A percentile compares a stretch with the other conserved stretches of the same genome.
Evolutionary conservation across 2,329 filamentous ascomycete species (phyloP).

Genomic region (Botrytis pseudocinerea): DNA sequence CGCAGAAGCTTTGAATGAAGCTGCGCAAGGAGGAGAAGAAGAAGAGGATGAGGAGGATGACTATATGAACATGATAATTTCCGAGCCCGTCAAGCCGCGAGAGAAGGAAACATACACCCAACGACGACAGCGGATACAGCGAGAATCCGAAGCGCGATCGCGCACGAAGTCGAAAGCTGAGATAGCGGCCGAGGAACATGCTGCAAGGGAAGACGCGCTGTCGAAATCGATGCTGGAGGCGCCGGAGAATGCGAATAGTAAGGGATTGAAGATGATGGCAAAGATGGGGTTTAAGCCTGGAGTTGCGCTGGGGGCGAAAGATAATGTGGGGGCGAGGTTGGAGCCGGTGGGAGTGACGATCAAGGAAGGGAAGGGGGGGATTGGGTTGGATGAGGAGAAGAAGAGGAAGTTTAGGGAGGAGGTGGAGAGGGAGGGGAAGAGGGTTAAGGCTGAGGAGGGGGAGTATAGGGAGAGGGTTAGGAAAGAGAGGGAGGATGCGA

Average conservation of each 20-base stretch:
- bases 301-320: conserved; percentile 68
- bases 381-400: conserved; percentile 79
- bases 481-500: conserved; percentile 66
- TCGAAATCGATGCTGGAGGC: conserved; percentile 69
- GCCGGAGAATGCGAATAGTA: conserved; percentile 62
- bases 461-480: conserved; percentile 59
- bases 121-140: conserved; percentile 46
- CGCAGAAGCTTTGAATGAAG: background rate
- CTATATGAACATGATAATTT: conserved; percentile 95
- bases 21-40: background rate
- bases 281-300: conserved; percentile 88
- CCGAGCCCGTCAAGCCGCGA: conserved; percentile 55
- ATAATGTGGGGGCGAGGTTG: conserved; percentile 45
- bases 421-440: conserved; percentile 59
- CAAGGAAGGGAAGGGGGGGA: conserved; percentile 79
- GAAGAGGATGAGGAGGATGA: conserved; percentile 66
- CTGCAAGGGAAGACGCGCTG: conserved; percentile 73
- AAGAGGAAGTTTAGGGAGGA: conserved; percentile 74
- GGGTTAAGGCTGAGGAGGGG: conserved; percentile 60
- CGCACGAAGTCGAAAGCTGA: conserved; percentile 79
- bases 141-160: conserved; percentile 67
- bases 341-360: conserved; percentile 77
- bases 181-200: conserved; percentile 70
- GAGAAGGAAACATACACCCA: conserved; percentile 64
- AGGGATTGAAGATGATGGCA: conserved; percentile 94